A percentile compares a stretch with the other conserved stretches of the same genome.
Evolutionary conservation across 306 rosid genomes (phyloP).

Genomic region (Corylus heterophylla): DNA sequence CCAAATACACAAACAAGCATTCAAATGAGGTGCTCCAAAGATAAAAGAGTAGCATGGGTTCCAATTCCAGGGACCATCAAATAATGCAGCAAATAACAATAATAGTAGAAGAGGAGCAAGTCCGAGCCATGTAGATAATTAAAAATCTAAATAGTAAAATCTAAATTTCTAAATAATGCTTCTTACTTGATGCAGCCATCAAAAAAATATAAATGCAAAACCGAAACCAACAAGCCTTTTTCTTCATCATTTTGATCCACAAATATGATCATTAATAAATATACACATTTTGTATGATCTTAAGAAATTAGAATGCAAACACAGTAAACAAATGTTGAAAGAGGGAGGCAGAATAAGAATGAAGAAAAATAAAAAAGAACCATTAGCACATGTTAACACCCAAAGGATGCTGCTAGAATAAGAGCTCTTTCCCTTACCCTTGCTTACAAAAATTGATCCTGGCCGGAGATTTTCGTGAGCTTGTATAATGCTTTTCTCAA

Average conservation of each 20-base stretch:
- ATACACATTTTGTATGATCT: background rate
- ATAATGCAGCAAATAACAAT: background rate
- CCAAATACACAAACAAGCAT: background rate
- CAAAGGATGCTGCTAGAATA: background rate
- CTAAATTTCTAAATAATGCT: too few relatives aligned
- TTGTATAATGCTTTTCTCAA: slow-evolving; percentile 72
- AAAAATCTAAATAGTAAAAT: background rate
- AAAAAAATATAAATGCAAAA: background rate
- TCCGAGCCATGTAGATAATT: background rate
- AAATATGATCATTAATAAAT: background rate
- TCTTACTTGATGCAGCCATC: background rate
- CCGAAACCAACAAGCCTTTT: background rate
- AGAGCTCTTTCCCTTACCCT: slow-evolving; percentile 50
- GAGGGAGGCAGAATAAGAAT: background rate
- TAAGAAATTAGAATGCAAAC: background rate
- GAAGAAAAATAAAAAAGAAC: background rate
- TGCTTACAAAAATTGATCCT: slow-evolving; percentile 68
- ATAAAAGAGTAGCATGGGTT: background rate
- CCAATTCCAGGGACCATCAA: background rate
- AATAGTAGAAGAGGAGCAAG: background rate
- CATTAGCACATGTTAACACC: background rate
- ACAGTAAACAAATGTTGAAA: background rate
- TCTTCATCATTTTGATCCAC: background rate
- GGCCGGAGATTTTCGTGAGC: slow-evolving; percentile 89
- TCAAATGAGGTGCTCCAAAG: background rate